Percentiles rank a stretch among this genome's conserved stretches.
Evolutionary conservation across 2,329 filamentous ascomycete genomes (phyloP).

Genomic region (Emydomyces testavorans): DNA sequence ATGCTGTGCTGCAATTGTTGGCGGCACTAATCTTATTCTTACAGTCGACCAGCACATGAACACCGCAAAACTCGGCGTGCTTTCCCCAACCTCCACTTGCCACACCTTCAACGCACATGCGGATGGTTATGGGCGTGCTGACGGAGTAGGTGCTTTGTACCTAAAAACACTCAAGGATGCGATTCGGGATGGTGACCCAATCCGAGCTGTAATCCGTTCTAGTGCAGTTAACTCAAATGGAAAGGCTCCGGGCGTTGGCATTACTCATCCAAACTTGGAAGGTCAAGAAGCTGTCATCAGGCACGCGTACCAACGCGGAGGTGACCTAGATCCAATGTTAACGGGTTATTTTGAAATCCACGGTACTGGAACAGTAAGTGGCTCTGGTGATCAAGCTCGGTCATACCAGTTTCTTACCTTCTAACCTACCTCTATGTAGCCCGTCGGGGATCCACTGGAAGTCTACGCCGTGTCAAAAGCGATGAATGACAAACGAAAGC

Average conservation of each 20-base stretch:
- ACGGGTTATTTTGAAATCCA: constrained; percentile 32
- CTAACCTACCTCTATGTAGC: no score
- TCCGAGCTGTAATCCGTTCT: constrained; percentile 33
- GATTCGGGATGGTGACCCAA: constrained; percentile 32
- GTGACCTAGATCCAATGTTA: constrained; percentile 21
- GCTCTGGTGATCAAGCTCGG: no score
- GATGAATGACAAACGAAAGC: constrained; percentile 13
- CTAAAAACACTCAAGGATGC: constrained; percentile 34
- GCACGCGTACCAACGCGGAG: constrained; percentile 18
- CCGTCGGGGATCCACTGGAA: constrained; percentile 9
- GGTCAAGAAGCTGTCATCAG: constrained; percentile 28
- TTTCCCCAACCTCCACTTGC: constrained; percentile 19
- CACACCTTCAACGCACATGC: constrained; percentile 28
- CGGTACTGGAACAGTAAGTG: constrained; percentile 29
- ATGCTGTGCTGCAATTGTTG: constrained; percentile 17
- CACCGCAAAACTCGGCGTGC: constrained; percentile 16
- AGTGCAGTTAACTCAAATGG: constrained; percentile 35
- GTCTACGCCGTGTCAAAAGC: constrained; percentile 15
- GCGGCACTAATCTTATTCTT: constrained; percentile 20
- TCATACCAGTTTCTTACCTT: no score
- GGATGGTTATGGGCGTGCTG: constrained; percentile 37
- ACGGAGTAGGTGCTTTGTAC: constrained; percentile 31
- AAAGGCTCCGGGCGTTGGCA: constrained; percentile 25
- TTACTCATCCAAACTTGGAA: constrained; percentile 30
- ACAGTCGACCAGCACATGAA: constrained; percentile 13